Base-by-base conservation (phyloP, 2,329 filamentous ascomycete genomes). In the Trichophyton simii region DNA sequence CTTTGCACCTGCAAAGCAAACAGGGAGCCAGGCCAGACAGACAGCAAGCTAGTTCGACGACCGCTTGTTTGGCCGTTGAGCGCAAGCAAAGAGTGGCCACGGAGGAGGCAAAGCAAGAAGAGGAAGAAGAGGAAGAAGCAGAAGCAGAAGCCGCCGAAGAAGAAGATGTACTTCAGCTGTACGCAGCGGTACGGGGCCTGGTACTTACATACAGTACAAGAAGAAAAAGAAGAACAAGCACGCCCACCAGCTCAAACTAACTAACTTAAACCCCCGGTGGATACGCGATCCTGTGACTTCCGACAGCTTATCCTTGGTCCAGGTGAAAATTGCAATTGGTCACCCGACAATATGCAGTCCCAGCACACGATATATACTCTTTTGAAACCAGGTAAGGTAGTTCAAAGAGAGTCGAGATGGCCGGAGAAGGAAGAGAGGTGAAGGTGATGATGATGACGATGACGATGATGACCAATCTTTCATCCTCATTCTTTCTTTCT, bases 271-370 rank as follows among this genome's bases (percentile, higher is more conserved):
- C 34, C 18, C 50, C 50, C 28, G 25, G 50, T 54, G 50, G 50
- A 54, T 54, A 54, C 50, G 50, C 50, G 50, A 54, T 54, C 50
- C 50, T 54, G 50, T 54, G 50, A 54, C 50, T 54, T 34, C 50
- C 50, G 57, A 59, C 38, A 59, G 57, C 57, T 59, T 60, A 64
- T 68, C 67, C 67, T 68, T 66, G 70, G 69, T 65, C 69, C 66
- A 63, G 63, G 70, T 64, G 68, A 71, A 74, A 74, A 73, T 69
- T 67, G 68, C 67, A 64, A 68, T 65, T 70, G 72, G 72, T 75
- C 72, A 74, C 70, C 72, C 72, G 72, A 75, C 71, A 58, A 58
- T 38, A 38, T 31, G 50, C 50, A 34, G 50, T 25, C 15, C 50
- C 28, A 34, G 50, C 50, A 54, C 50, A 54, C 50, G 50, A 54